Conservation (phyloP, 148 eudicot genomes). For the Linanthus parryae region DNA sequence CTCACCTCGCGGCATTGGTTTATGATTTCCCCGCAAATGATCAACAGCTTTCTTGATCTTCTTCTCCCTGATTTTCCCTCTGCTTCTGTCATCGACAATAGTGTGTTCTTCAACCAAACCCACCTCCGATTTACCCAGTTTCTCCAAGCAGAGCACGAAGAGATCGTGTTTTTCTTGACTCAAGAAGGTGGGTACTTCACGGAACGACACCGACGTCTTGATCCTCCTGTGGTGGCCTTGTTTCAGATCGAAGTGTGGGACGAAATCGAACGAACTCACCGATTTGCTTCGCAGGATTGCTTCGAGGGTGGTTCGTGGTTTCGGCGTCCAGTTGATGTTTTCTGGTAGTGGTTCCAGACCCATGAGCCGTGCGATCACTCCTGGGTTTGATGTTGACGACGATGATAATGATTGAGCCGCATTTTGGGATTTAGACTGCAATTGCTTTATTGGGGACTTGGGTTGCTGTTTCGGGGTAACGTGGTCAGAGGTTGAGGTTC, state of each 20-base stretch:
- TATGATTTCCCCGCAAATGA: too few species aligned
- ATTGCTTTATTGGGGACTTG: background rate
- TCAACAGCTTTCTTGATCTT: background rate
- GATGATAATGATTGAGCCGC: background rate
- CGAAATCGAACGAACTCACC: conserved; percentile 27
- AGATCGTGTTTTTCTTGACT: conserved; percentile 8
- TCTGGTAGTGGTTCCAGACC: conserved; percentile 56
- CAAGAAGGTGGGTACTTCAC: conserved; percentile 17
- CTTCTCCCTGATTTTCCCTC: background rate
- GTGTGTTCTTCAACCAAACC: background rate
- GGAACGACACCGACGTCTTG: conserved; percentile 37
- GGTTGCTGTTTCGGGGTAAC: conserved; percentile 18
- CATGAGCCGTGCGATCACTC: conserved; percentile 58
- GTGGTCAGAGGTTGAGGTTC: conserved; percentile 31
- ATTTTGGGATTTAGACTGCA: background rate
- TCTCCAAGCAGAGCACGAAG: conserved; percentile 8
- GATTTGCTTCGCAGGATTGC: conserved; percentile 50
- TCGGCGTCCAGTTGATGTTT: background rate
- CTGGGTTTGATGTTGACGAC: conserved; percentile 21
- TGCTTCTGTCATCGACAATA: background rate
- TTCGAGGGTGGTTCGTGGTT: conserved; percentile 12
- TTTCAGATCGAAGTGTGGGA: conserved; percentile 27
- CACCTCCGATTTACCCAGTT: conserved; percentile 4
- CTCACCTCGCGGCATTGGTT: too few species aligned
- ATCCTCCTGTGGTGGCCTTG: conserved; percentile 27